Percentiles rank a stretch among this genome's conserved stretches.
phyloP scores from a whole-genome alignment of 2,329 filamentous ascomycete species.

The Pseudocercospora pini-densiflorae region DNA sequence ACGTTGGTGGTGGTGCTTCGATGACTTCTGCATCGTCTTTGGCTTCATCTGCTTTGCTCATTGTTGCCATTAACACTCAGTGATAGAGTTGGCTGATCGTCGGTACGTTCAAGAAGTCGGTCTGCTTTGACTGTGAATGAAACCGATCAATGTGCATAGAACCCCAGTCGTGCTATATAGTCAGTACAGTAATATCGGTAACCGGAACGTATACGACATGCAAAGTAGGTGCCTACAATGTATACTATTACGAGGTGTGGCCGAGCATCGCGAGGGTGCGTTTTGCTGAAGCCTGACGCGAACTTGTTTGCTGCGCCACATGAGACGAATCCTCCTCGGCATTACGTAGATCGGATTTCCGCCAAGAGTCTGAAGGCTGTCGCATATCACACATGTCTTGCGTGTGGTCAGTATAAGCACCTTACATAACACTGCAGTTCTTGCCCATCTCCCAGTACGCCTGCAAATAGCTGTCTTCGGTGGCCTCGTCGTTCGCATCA shows the following conservation, averaged over 20 bases:
- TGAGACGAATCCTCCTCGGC: background rate
- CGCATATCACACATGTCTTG: background rate
- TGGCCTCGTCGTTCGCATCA: slow-evolving; percentile 48
- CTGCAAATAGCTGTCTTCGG: slow-evolving; percentile 81
- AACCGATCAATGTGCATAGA: background rate
- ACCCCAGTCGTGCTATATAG: background rate
- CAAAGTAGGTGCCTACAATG: background rate
- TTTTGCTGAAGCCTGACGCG: slow-evolving; percentile 3
- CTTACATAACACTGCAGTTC: slow-evolving; percentile 51
- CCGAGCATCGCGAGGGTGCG: background rate
- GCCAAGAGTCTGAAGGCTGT: background rate
- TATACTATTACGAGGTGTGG: background rate
- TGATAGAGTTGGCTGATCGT: background rate
- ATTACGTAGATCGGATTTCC: background rate
- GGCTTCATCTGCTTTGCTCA: slow-evolving; percentile 20
- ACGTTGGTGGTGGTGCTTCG: slow-evolving; percentile 18
- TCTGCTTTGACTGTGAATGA: background rate
- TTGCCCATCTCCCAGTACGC: slow-evolving; percentile 51
- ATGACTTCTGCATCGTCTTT: slow-evolving; percentile 18
- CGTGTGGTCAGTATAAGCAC: background rate
- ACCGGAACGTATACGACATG: background rate
- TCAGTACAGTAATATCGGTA: background rate
- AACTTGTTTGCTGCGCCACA: background rate
- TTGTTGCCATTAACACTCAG: background rate
- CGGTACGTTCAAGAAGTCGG: background rate